Conservation (phyloP, 164 flowering plant species). For the Umbellularia californica region DNA sequence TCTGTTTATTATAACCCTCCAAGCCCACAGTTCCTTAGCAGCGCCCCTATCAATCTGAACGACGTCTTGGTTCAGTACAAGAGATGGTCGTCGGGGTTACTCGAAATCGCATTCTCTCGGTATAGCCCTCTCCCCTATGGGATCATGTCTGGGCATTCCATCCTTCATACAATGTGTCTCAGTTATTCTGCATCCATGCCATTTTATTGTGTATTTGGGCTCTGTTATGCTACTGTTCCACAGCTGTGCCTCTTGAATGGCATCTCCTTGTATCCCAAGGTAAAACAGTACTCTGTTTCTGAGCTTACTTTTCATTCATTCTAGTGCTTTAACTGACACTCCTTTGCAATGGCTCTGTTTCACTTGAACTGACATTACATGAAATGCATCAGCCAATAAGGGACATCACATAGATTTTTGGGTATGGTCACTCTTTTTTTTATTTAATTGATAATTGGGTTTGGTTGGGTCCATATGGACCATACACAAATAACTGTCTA, state of each 20-base stretch:
- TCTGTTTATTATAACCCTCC: conserved; percentile 4
- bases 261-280: conserved; percentile 4
- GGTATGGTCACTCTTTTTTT: too few species aligned
- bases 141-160: not conserved
- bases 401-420: too few species aligned
- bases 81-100: conserved; percentile 2
- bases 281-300: not conserved
- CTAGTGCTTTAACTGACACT: not conserved
- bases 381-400: too few species aligned
- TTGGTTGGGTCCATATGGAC: too few species aligned
- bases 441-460: too few species aligned
- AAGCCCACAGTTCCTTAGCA: conserved; percentile 3
- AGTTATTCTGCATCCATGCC: not conserved
- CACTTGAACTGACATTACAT: too few species aligned
- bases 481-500: too few species aligned
- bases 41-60: not conserved
- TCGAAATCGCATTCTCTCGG: not conserved
- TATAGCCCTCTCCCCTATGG: not conserved
- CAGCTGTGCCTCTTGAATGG: conserved; percentile 1
- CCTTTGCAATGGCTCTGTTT: not conserved
- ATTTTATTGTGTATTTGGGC: not conserved
- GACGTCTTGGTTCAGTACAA: not conserved
- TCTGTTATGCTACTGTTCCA: conserved; percentile 2
- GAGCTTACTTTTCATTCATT: too few species aligned
- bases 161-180: not conserved